phyloP scores from a whole-genome alignment of 2,329 filamentous ascomycete species.

The Colletotrichum acutatum region DNA sequence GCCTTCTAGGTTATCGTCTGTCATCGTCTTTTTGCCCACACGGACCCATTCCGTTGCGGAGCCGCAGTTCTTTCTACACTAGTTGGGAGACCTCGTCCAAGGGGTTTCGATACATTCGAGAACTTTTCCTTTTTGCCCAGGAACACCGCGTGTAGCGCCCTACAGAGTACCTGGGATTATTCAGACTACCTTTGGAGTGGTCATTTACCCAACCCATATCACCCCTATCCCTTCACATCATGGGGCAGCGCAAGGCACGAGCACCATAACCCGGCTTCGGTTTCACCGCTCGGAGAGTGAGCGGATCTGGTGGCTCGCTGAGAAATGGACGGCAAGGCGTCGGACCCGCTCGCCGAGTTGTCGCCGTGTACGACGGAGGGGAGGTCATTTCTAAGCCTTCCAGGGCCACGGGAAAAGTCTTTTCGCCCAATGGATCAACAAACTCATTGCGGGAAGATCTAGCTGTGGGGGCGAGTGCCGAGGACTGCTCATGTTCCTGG shows the following conservation, averaged over 20 bases:
- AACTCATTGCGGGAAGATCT: constrained; percentile 14
- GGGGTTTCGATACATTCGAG: constrained; percentile 7
- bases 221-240: not conserved
- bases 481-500: not conserved
- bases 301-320: not conserved
- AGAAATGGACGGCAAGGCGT: constrained; percentile 1
- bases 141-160: constrained; percentile 12
- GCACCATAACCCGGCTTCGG: not conserved
- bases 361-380: constrained; percentile 22
- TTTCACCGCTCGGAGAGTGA: constrained; percentile 22
- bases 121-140: constrained; percentile 1
- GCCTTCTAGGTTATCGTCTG: not conserved
- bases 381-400: constrained; percentile 18
- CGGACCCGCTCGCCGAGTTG: constrained; percentile 30
- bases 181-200: not conserved
- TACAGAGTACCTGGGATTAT: not conserved
- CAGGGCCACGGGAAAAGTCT: constrained; percentile 8
- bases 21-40: not conserved
- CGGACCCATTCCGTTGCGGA: not conserved
- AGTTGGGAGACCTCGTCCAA: not conserved
- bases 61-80: not conserved
- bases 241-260: not conserved
- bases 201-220: not conserved
- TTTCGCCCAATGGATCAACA: constrained; percentile 15
- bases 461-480: constrained; percentile 7